phyloP scores from a whole-genome alignment of 2,329 filamentous ascomycete species.

The Gaeumannomyces sp. region DNA sequence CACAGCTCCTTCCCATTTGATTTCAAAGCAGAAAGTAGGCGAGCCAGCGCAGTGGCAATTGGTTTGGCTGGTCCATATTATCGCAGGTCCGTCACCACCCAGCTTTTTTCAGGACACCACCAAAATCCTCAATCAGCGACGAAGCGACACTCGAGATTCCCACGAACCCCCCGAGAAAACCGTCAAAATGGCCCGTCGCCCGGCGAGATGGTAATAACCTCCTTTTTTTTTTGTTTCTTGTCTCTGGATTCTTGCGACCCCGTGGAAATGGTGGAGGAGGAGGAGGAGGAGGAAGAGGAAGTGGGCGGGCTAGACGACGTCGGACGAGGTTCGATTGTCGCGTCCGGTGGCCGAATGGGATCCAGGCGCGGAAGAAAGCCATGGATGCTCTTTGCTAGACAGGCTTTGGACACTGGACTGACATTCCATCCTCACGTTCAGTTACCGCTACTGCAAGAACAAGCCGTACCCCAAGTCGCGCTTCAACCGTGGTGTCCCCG shows the following conservation, averaged over 20 bases:
- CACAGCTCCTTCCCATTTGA: conserved; percentile 3
- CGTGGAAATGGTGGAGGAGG: neutral
- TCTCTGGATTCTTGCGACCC: neutral
- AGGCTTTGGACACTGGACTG: neutral
- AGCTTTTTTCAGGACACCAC: conserved; percentile 18
- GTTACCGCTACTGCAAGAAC: conserved; percentile 99
- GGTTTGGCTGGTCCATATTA: conserved; percentile 3
- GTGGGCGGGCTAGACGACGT: neutral
- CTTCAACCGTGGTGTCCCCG: conserved; percentile 98
- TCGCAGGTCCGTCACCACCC: conserved; percentile 25
- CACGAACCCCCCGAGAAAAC: conserved; percentile 36
- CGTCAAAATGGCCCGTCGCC: conserved; percentile 98
- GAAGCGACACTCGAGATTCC: neutral
- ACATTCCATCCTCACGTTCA: conserved; percentile 66
- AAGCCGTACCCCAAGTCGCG: conserved; percentile 99
- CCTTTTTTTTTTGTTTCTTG: neutral
- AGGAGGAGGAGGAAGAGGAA: neutral
- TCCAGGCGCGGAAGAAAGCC: too few species aligned
- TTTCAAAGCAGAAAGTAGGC: neutral
- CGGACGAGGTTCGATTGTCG: neutral
- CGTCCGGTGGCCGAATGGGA: too few species aligned
- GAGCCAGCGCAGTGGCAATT: neutral
- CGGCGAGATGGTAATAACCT: conserved; percentile 26
- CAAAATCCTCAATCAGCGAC: conserved; percentile 17
- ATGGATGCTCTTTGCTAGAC: neutral